Evolutionary conservation across 202 grass and related monocot genomes (phyloP).

Genomic region (Brachypodium distachyon): DNA sequence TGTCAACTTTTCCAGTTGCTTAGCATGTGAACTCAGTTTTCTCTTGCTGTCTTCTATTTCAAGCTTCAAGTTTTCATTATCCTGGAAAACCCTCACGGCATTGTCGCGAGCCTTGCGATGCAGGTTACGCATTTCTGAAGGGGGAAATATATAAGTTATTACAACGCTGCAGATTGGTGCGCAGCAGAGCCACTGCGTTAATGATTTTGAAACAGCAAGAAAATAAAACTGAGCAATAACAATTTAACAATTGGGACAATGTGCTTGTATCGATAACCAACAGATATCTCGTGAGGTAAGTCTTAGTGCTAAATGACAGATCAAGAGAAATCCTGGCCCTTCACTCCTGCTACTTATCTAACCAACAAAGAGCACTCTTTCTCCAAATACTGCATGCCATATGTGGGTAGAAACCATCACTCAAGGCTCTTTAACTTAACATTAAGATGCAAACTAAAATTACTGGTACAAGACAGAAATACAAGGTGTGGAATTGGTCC

Average conservation of each 20-base stretch:
- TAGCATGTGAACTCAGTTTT: conserved; percentile 55
- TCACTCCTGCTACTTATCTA: not conserved
- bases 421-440: not conserved
- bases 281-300: not conserved
- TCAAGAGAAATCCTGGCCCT: not conserved
- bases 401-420: not conserved
- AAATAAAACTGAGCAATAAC: not conserved
- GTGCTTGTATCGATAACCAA: not conserved
- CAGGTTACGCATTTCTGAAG: conserved; percentile 80
- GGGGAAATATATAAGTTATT: conserved; percentile 13
- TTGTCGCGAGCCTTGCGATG: conserved; percentile 79
- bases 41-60: conserved; percentile 77
- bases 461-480: not conserved
- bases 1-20: conserved; percentile 70
- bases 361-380: not conserved
- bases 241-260: not conserved
- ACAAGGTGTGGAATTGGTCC: not conserved
- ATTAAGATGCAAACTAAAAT: not conserved
- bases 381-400: not conserved
- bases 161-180: conserved; percentile 16
- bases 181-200: not conserved
- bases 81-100: conserved; percentile 71
- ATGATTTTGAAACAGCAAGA: not conserved
- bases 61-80: conserved; percentile 77
- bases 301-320: not conserved